A percentile compares a stretch with the other conserved stretches of the same genome.
These are phyloP conservation scores for Yarrowia divulgata DNA, from an alignment of 805 yeast species.

Conservation along the genomic window DNA sequence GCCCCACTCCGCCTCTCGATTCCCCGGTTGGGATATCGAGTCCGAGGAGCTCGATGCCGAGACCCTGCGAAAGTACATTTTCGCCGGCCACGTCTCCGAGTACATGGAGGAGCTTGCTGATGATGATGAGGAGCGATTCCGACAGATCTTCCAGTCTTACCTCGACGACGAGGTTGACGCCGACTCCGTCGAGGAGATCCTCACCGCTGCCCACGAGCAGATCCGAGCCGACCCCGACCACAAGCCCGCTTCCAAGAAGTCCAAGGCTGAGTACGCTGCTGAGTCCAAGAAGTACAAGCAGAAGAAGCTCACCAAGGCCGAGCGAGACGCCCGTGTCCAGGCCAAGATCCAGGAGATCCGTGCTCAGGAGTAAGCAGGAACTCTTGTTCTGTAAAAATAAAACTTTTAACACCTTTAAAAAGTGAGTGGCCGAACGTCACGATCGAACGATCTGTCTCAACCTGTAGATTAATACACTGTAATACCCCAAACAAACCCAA, in stretches of 20 bases:
- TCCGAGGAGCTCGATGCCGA: constrained; percentile 98
- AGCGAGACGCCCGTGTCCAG: constrained; percentile 87
- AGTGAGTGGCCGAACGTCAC: neutral
- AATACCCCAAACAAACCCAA: too few species aligned
- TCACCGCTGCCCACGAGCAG: constrained; percentile 90
- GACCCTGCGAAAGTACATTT: constrained; percentile 96
- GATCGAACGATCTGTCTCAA: neutral
- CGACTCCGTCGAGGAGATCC: constrained; percentile 94
- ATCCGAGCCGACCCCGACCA: constrained; percentile 95
- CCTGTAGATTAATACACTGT: too few species aligned
- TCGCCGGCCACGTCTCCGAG: constrained; percentile 99
- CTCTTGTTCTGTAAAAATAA: constrained; percentile 6
- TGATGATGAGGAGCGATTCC: constrained; percentile 99
- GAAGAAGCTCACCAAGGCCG: constrained; percentile 85
- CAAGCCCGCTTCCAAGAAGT: constrained; percentile 90
- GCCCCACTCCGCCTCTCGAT: constrained; percentile 99
- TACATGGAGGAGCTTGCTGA: constrained; percentile 99
- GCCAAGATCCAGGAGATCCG: constrained; percentile 87
- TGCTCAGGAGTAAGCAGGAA: constrained; percentile 41
- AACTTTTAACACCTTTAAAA: neutral
- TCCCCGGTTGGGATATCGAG: constrained; percentile 99
- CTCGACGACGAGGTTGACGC: constrained; percentile 96
- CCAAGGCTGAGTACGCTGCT: constrained; percentile 98
- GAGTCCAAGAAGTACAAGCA: constrained; percentile 91
- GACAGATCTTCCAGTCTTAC: constrained; percentile 94